Evolutionary conservation across 164 flowering plant genomes (phyloP), one percentile per base, ranked within the genome.

Genomic region (Chimonanthus salicifolius): DNA sequence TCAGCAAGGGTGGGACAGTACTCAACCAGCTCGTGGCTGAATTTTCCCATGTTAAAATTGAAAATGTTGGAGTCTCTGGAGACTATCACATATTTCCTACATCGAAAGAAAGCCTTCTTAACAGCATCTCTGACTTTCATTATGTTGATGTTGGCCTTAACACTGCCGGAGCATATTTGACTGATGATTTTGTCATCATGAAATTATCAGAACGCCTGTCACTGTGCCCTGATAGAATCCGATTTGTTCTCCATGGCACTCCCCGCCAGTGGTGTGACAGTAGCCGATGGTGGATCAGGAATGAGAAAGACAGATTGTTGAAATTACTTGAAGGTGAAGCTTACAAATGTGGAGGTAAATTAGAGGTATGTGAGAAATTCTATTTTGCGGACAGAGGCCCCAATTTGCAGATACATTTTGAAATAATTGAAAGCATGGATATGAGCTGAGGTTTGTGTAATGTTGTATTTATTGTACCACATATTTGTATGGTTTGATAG

Each of bases 1-100:
- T 94, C 77, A 92, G 98, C 85, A 94, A 94, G 79, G 98, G 98
- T 10, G 97, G 97, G 5, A 80, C 77, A 33, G 90, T 94, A 43
- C 80, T 94, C 62, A 94, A 92, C 79, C 98, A 94, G 83, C 78
- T 94, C 71, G 72, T 92, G 20, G 77, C 88, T 43, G 97, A 94
- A 80, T 88, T 92, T 7, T 83, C 82, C 69, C 76, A 70, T 62
- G 69, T 75, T 47, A 81, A 82, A 63, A 33, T 71, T 5, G 72
- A 76, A 70, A 49, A 82, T 60, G 58, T 64, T 0, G 68, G 21
- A 74, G 60, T 3, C 47, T 21, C 69, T 11, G 83, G 76, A 71
- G 83, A 77, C 43, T 51, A 64, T 71, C 78, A 72, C 67, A 76
- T 88, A 47, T 64, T 89, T 54, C 93, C 96, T 1, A 66, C 49